Evolutionary conservation across 2,329 filamentous ascomycete genomes (phyloP).

Genomic region (Aspergillus amoenus): DNA sequence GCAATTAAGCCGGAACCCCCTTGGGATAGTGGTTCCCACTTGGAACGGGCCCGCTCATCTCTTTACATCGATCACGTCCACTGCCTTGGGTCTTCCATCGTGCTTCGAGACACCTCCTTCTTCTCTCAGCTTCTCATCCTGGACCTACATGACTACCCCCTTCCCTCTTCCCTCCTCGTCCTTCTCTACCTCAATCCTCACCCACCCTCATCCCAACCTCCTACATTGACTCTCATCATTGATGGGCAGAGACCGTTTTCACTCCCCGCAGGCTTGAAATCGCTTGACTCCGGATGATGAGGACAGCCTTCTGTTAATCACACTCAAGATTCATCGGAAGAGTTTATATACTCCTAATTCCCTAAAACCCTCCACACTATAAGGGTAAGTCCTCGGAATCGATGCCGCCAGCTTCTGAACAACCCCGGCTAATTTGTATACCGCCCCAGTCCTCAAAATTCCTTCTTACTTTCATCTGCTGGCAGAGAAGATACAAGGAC

Average conservation of each 20-base stretch:
- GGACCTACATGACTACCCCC: slow-evolving; percentile 29
- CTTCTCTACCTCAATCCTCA: slow-evolving; percentile 17
- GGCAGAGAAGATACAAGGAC: slow-evolving; percentile 37
- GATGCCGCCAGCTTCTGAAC: background rate
- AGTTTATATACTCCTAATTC: slow-evolving; percentile 4
- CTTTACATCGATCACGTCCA: slow-evolving; percentile 31
- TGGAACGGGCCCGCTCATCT: slow-evolving; percentile 38
- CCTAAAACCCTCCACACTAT: slow-evolving; percentile 9
- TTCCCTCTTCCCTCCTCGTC: slow-evolving; percentile 22
- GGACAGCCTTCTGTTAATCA: slow-evolving; percentile 26
- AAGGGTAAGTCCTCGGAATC: slow-evolving; percentile 7
- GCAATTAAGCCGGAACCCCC: slow-evolving; percentile 14
- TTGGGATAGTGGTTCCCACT: slow-evolving; percentile 32
- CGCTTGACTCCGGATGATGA: slow-evolving; percentile 31
- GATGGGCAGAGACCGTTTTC: slow-evolving; percentile 25
- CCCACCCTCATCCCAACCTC: slow-evolving; percentile 7
- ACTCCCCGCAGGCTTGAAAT: slow-evolving; percentile 14
- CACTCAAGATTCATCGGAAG: slow-evolving; percentile 14
- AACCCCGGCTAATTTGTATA: slow-evolving; percentile 6
- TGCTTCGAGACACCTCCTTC: slow-evolving; percentile 29
- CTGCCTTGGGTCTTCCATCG: slow-evolving; percentile 29
- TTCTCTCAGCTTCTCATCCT: slow-evolving; percentile 24
- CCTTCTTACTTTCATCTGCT: slow-evolving; percentile 37
- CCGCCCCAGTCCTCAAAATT: slow-evolving; percentile 18
- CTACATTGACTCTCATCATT: slow-evolving; percentile 23